These are phyloP conservation scores for Monosporozyma unispora DNA, from an alignment of 805 yeast species.

Conservation along the genomic window DNA sequence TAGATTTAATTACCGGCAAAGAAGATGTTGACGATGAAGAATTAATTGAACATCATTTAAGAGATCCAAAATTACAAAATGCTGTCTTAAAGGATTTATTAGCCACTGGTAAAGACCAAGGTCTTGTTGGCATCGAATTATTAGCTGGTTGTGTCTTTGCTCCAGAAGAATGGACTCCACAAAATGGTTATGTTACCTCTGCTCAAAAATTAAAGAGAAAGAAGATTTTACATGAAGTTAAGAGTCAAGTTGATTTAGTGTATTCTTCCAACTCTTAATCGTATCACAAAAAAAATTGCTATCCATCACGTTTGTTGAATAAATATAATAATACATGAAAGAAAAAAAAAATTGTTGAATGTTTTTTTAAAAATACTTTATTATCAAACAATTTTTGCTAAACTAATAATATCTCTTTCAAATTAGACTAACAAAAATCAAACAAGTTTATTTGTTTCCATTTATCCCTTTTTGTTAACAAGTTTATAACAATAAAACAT, in stretches of 20 bases:
- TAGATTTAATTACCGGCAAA: slow-evolving; percentile 36
- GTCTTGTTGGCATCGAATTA: slow-evolving; percentile 78
- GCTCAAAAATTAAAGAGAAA: slow-evolving; percentile 95
- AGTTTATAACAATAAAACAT: not conserved
- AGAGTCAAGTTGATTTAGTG: slow-evolving; percentile 57
- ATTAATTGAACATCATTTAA: slow-evolving; percentile 37
- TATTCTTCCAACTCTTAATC: slow-evolving; percentile 28
- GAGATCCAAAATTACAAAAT: slow-evolving; percentile 46
- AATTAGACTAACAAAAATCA: no score
- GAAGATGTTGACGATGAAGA: slow-evolving; percentile 31
- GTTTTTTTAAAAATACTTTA: no score
- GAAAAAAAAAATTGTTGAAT: not conserved
- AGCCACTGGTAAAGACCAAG: slow-evolving; percentile 71
- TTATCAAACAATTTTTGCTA: no score
- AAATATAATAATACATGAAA: not conserved
- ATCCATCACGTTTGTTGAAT: not conserved
- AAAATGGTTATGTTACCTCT: slow-evolving; percentile 84
- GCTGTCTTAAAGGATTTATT: slow-evolving; percentile 52
- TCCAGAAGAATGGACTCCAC: slow-evolving; percentile 97
- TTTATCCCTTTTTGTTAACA: not conserved
- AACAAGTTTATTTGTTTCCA: no score
- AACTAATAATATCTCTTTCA: not conserved
- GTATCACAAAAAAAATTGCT: not conserved
- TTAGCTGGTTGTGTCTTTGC: slow-evolving; percentile 67
- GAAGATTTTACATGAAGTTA: slow-evolving; percentile 66